These are phyloP conservation scores for Lophiotrema nucula DNA, from an alignment of 495 filamentous ascomycete species.

Conservation along the genomic window DNA sequence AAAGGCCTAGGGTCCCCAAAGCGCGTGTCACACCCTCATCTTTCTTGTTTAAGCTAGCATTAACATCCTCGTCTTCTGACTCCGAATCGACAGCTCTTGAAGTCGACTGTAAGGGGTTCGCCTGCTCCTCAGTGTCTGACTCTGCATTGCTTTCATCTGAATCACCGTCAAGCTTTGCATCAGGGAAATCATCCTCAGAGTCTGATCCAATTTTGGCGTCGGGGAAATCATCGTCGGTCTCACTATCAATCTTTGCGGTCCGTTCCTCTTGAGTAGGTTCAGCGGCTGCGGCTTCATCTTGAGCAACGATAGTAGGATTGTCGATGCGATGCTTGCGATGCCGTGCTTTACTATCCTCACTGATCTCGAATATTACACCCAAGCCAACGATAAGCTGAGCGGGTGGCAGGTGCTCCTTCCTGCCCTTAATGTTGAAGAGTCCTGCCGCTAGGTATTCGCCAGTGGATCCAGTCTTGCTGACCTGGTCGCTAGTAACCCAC, in stretches of 20 bases:
- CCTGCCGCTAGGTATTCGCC: slow-evolving; percentile 81
- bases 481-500: slow-evolving; percentile 87
- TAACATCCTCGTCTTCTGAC: neutral
- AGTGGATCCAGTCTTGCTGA: slow-evolving; percentile 72
- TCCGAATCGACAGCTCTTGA: slow-evolving; percentile 16
- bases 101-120: slow-evolving; percentile 26
- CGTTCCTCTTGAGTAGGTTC: neutral
- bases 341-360: slow-evolving; percentile 77
- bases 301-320: slow-evolving; percentile 36
- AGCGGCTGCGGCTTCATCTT: slow-evolving; percentile 6
- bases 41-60: neutral
- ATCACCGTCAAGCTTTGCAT: slow-evolving; percentile 34
- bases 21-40: neutral
- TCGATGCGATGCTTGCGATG: slow-evolving; percentile 74
- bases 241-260: slow-evolving; percentile 10
- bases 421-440: slow-evolving; percentile 74
- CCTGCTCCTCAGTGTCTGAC: slow-evolving; percentile 37
- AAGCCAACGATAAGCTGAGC: slow-evolving; percentile 85
- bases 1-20: neutral
- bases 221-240: slow-evolving; percentile 43
- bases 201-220: slow-evolving; percentile 41
- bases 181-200: slow-evolving; percentile 41
- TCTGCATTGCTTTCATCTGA: slow-evolving; percentile 36
- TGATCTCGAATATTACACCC: slow-evolving; percentile 81
- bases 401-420: slow-evolving; percentile 87